Base-by-base conservation (phyloP, 345 rosid species). In the Arabis hirsuta region DNA sequence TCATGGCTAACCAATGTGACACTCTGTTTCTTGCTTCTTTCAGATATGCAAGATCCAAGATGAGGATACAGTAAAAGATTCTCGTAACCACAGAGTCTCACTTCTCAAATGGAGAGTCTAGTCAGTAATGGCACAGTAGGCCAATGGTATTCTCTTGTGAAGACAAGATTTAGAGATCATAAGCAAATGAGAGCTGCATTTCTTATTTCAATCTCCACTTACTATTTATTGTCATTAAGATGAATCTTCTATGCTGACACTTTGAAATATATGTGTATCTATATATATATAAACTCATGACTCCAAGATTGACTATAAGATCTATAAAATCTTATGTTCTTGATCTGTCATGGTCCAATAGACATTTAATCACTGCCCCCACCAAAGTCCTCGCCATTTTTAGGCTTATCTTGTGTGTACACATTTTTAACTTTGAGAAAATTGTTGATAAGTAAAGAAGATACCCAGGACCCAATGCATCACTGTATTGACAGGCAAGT, bases 31-130 rank as follows among this genome's bases (percentile, higher is more conserved):
- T n/a, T n/a, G n/a, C n/a, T n/a, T n/a, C n/a, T n/a, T n/a, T n/a
- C n/a, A 89, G 91, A 67, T 87, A 85, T 69, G 96, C 96, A n/a
- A 84, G 91, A 79, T 84, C 96, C 19, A 89, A 87, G 78, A 89
- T 89, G 96, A 83, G 90, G 80, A 89, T 81, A 66, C 81, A 63
- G 36, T 84, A 84, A 80, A 57, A 38, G 42, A 22, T 51, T 51
- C 9, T 67, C 68, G 44, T n/a, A n/a, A n/a, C n/a, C n/a, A n/a
- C n/a, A n/a, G n/a, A 38, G 65, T 19, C 48, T 42, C 69, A 41
- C 7, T 51, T 55, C 36, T 6, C 7, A 32, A 6, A 6, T 32
- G 36, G 36, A 32, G 36, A 32, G 1, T 32, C 9, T 32, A 32
- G 7, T 32, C 7, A 32, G 36, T 32, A 32, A 5, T 32, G 36